Evolutionary conservation across 2,329 filamentous ascomycete genomes (phyloP), one percentile per base, ranked within the genome.

Genomic region (Periglandula ipomoeae): DNA sequence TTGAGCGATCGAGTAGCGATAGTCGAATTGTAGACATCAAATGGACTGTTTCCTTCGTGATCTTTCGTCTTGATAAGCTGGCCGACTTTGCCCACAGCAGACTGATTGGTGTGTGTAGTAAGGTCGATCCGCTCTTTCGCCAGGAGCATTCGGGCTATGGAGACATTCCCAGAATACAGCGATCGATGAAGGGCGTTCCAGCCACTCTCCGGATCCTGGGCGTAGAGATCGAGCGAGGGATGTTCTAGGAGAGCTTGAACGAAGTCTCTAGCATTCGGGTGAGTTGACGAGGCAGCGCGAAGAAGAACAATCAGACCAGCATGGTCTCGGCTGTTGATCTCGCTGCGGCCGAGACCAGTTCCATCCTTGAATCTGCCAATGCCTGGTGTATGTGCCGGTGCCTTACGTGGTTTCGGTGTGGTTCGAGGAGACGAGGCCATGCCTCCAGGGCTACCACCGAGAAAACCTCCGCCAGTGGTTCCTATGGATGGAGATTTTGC

Each of bases 131-230:
- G 74, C 62, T 96, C 91, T 56, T 85, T 84, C 46, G 85, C 81
- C 54, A 98, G 73, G 27, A 98, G 81, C 19, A 88, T 73, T 42
- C 89, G 82, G 3, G 93, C 93, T 56, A 95, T 84, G 6, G 87
- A 83, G 45, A 93, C 81, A 60, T 96, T 96, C 42, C 91, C 91
- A 57, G 84, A 82, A 63, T 96, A 97, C 38, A 97, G 74, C 7
- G 90, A 88, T 58, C 93, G 81, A 62, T 98, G 93, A 35, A 98
- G 74, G 34, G 90, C 84, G 52, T 95, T 98, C 93, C 93, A 98
- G 40, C 90, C 91, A 65, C 86, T 97, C 66, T 98, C 93, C 7
- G 75, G 72, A 65, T 98, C 93, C 63, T 95, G 90, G 2, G 78
- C 73, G 59, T 95, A 93, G 8, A 97, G 71, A 66, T 98, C 93